Conservation (phyloP, 1,284 basidiomycete genomes). For the Leucoagaricus sp. region DNA sequence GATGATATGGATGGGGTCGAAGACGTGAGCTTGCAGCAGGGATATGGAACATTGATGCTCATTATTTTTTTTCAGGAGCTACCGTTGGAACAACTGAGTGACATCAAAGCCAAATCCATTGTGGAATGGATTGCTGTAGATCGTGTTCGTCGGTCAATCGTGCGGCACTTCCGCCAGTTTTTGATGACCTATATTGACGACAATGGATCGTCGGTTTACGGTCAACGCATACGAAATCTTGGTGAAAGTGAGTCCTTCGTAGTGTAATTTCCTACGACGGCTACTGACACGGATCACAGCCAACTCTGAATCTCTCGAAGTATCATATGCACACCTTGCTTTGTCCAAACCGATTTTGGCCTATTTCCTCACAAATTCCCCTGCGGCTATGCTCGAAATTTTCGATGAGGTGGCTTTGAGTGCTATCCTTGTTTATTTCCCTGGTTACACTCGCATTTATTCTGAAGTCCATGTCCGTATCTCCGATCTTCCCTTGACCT, state of each 20-base stretch:
- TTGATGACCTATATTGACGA: constrained; percentile 96
- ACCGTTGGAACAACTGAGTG: constrained; percentile 93
- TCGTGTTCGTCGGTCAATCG: constrained; percentile 86
- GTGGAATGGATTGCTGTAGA: constrained; percentile 97
- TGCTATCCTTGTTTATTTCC: constrained; percentile 95
- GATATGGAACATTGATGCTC: background rate
- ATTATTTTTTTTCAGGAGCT: constrained; percentile 67
- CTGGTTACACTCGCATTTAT: constrained; percentile 95
- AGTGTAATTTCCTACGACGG: too few species aligned
- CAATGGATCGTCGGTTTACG: constrained; percentile 90
- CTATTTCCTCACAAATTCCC: constrained; percentile 96
- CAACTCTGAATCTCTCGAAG: constrained; percentile 96
- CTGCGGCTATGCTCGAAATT: constrained; percentile 88
- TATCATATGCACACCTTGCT: constrained; percentile 92
- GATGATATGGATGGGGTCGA: constrained; percentile 87
- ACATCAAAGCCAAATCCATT: constrained; percentile 97
- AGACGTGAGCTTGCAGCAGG: constrained; percentile 55
- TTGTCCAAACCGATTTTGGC: constrained; percentile 93
- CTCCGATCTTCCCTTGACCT: constrained; percentile 88
- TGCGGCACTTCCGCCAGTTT: constrained; percentile 94
- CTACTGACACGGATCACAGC: constrained; percentile 45
- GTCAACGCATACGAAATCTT: constrained; percentile 88
- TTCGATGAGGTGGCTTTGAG: constrained; percentile 96
- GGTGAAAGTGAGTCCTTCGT: constrained; percentile 90
- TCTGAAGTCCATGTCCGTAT: constrained; percentile 98